Evolutionary conservation across 148 eudicot species (phyloP), one percentile per base, ranked within the genome.

Genomic region (Drosera capensis): DNA sequence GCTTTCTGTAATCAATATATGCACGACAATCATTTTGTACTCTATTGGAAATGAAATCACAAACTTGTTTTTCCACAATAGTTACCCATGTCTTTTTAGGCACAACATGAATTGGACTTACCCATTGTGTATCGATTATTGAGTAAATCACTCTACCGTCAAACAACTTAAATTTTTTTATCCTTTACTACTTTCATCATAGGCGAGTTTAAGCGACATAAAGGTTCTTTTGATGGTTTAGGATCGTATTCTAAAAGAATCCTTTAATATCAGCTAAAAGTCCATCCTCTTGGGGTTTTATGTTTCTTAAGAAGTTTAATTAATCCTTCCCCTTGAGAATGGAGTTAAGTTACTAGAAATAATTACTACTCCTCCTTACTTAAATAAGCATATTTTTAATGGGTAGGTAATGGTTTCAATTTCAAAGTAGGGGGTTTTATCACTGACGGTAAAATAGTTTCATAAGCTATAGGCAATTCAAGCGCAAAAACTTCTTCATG

Each of bases 111-210:
- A 15, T 8, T 2, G 36, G 38, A 26, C 17, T 6, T 3, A 26
- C 51, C 38, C 1, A 48, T 22, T 25, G 18, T 2, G 18, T 25
- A 48, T 29, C 18, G 15, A 19, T 14, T 3, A 26, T 48, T 0
- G 51, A 23, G 51, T 17, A 48, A 3, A 48, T 48, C 4, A 48
- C 30, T 1, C 51, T 23, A 0, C 20, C 21, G 30, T 26, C 22
- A 0, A 28, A n/a, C 7, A 26, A 2, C 13, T 48, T 48, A 1
- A 48, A 34, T 15, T 15, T 34, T 15, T 6, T 34, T 34, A 2
- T 34, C 8, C 1, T 11, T 38, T 8, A 48, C 51, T 28, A 14
- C 17, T 14, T 48, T 25, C 38, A 48, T 48, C 8, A n/a, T 48
- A 5, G 36, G 39, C n/a, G n/a, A n/a, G 19, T 48, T 48, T 0